Evolutionary conservation across 2,329 filamentous ascomycete genomes (phyloP), one percentile per base, ranked within the genome.

Genomic region (Neocucurbitaria cava): DNA sequence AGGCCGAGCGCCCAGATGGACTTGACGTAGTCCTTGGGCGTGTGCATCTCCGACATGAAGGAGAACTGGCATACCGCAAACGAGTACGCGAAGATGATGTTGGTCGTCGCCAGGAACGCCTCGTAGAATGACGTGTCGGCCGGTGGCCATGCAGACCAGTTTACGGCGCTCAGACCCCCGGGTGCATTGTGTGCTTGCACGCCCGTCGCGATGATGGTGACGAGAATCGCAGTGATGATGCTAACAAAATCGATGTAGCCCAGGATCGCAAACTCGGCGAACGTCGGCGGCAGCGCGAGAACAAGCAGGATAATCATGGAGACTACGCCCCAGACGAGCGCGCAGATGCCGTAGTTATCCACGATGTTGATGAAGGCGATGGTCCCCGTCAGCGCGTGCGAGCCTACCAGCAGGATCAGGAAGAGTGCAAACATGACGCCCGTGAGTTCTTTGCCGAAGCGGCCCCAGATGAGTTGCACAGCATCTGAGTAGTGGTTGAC

Each of bases 401-500:
- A 89, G 43, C 85, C 87, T 70, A 89, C 87, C 58, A 89, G 82
- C 74, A 92, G 87, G 28, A 73, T 63, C 40, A 74, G 53, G 59
- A 72, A 73, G 21, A 75, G 62, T 38, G 66, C 68, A 54, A 72
- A 73, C 49, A 91, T 69, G 73, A 88, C 86, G 60, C 87, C 85
- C 0, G 87, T 87, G 42, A 85, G 78, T 49, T 76, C 72, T 33
- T 72, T 69, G 45, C 73, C 73, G 46, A 73, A 73, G 17, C 76
- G 76, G 11, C 89, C 89, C 65, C 82, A 81, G 56, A 91, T 78
- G 52, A 91, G 79, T 42, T 83, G 78, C 4, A 87, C 88, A 6
- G 87, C 89, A 62, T 91, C 89, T 24, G 87, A 87, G 72, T 91
- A 89, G 69, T 87, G 87, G 43, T 83, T 80, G 52, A 90, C 82